phyloP scores from a whole-genome alignment of 75 land plant genomes.

The Chamaecyparis obtusa region DNA sequence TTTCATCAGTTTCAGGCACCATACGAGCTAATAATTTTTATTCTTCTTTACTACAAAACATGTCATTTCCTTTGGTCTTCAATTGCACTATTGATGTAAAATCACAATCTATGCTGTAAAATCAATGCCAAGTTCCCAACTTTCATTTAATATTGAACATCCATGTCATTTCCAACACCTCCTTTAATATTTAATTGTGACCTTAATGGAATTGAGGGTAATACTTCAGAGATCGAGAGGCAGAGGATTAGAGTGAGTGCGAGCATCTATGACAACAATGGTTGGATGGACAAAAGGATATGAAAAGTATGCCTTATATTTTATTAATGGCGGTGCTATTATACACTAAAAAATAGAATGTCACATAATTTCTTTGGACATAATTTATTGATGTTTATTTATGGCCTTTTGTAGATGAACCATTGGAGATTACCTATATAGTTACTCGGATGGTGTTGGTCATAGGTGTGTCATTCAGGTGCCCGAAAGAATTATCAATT shows the following conservation, averaged over 20 bases:
- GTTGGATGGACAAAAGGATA: conserved; percentile 78
- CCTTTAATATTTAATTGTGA: conserved; percentile 39
- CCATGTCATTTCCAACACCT: no score
- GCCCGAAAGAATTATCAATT: not conserved
- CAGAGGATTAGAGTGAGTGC: conserved; percentile 97
- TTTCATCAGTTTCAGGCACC: no score
- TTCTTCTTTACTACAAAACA: no score
- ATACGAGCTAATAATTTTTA: no score
- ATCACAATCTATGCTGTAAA: no score
- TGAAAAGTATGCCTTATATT: conserved; percentile 54
- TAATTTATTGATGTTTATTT: not conserved
- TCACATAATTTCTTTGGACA: not conserved
- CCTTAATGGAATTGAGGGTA: conserved; percentile 70
- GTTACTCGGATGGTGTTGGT: conserved; percentile 99
- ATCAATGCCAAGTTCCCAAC: no score
- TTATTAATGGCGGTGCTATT: not conserved
- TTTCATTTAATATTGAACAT: no score
- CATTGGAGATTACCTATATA: conserved; percentile 96
- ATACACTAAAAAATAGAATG: not conserved
- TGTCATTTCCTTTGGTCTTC: no score
- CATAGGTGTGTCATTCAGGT: conserved; percentile 93
- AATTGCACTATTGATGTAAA: no score
- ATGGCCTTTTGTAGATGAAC: conserved; percentile 68
- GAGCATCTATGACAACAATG: conserved; percentile 86
- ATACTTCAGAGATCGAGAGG: conserved; percentile 95